phyloP scores from a whole-genome alignment of 2,329 filamentous ascomycete genomes.

The Whalleya microplaca region DNA sequence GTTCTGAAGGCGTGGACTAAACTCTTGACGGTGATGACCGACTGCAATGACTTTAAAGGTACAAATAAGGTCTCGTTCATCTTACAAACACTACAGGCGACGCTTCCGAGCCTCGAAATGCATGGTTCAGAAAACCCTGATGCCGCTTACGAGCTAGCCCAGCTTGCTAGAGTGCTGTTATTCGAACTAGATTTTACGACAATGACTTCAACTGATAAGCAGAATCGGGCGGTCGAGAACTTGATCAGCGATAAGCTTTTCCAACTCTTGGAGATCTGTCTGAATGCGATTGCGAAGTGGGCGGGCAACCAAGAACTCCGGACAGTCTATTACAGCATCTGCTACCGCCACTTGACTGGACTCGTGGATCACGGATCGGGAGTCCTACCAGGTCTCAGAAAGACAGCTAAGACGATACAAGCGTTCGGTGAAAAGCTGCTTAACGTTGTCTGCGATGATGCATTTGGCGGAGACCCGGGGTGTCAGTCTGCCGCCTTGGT shows the following conservation, averaged over 20 bases:
- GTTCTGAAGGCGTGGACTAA: slow-evolving; percentile 85
- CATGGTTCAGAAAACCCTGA: slow-evolving; percentile 70
- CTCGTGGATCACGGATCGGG: slow-evolving; percentile 61
- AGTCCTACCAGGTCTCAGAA: slow-evolving; percentile 50
- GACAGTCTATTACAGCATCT: slow-evolving; percentile 88
- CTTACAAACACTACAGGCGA: slow-evolving; percentile 82
- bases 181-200: slow-evolving; percentile 68
- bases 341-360: slow-evolving; percentile 80
- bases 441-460: slow-evolving; percentile 90
- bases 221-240: slow-evolving; percentile 60
- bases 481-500: slow-evolving; percentile 87
- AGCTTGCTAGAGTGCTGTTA: slow-evolving; percentile 73
- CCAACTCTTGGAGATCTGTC: slow-evolving; percentile 85
- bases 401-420: slow-evolving; percentile 74
- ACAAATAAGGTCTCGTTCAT: slow-evolving; percentile 76
- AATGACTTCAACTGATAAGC: slow-evolving; percentile 44
- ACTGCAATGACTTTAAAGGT: slow-evolving; percentile 78
- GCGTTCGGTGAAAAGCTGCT: slow-evolving; percentile 76
- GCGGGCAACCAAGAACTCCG: slow-evolving; percentile 73
- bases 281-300: slow-evolving; percentile 77
- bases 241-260: slow-evolving; percentile 87
- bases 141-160: slow-evolving; percentile 76
- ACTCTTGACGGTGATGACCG: slow-evolving; percentile 80
- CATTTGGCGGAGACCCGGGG: slow-evolving; percentile 78
- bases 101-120: slow-evolving; percentile 83